Evolutionary conservation across 2,329 filamentous ascomycete species (phyloP), one percentile per base, ranked within the genome.

Genomic region (Fusarium proliferatum): DNA sequence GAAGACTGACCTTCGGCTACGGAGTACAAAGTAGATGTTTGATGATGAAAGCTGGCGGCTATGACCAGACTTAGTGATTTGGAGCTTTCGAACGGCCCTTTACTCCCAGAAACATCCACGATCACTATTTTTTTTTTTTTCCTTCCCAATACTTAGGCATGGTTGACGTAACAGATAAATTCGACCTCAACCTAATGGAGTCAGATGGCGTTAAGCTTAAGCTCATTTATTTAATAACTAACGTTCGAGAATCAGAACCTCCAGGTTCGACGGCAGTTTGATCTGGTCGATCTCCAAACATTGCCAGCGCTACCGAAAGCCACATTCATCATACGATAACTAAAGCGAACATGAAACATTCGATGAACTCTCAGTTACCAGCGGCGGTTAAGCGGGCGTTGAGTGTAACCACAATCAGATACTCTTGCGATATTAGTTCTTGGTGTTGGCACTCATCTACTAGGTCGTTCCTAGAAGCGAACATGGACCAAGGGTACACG

Each of bases 401-500:
- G 13, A 41, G 42, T 23, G 21, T 46, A 53, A 46, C 39, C 26
- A 28, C 28, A 62, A 41, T 19, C 5, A 43, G 62, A 45, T 23
- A 53, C 26, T 63, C n/a, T 55, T 63, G 34, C 41, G 58, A 63
- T 63, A 38, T 26, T 41, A 46, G n/a, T 41, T 39, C 12, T 39
- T 45, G 39, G n/a, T 34, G 39, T 62, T 41, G 12, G 38, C 15
- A 46, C 30, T 61, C 21, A 17, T 41, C 30, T 30, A 21, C 39
- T 9, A 60, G 45, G 43, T 21, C 45, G 51, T 58, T 23, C 41
- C 28, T 36, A n/a, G n/a, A 38, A 38, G 38, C 9, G 33, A 23
- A 36, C 19, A 61, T 43, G 39, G 38, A 61, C n/a, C 49, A 57
- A 57, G 39, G 52, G 23, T 26, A 45, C 26, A 42, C 21, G 34